A percentile compares a stretch with the other conserved stretches of the same genome.
Evolutionary conservation across 1,284 basidiomycete species (phyloP).

Genomic region (Mycosarcoma mackinlayi): DNA sequence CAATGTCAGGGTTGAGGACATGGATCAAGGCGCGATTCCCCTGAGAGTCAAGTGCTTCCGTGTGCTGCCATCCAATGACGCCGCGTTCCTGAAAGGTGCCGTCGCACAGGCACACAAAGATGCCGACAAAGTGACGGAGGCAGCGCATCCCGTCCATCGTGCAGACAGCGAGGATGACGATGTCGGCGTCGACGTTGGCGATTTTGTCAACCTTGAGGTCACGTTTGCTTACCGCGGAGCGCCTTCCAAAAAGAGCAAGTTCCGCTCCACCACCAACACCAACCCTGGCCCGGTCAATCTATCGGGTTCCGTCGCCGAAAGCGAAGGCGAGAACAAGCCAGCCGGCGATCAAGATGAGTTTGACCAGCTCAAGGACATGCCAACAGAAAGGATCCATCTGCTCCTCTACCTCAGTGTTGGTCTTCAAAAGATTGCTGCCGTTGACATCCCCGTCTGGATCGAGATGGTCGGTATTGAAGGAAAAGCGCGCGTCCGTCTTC

Average conservation of each 20-base stretch:
- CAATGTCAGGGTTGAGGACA: constrained; percentile 59
- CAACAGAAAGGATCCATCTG: constrained; percentile 53
- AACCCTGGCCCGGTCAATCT: constrained; percentile 16
- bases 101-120: constrained; percentile 32
- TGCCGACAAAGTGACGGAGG: constrained; percentile 8
- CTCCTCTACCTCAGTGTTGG: constrained; percentile 61
- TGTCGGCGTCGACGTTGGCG: constrained; percentile 50
- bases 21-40: constrained; percentile 62
- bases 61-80: constrained; percentile 42
- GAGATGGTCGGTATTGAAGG: constrained; percentile 64
- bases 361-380: constrained; percentile 32
- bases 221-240: constrained; percentile 57
- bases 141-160: constrained; percentile 3
- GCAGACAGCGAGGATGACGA: constrained; percentile 22
- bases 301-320: constrained; percentile 15
- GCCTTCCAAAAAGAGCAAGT: constrained; percentile 29
- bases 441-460: constrained; percentile 63
- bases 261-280: constrained; percentile 32
- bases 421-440: constrained; percentile 62
- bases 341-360: constrained; percentile 21
- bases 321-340: constrained; percentile 9
- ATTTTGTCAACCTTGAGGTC: constrained; percentile 60
- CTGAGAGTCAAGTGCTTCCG: constrained; percentile 55
- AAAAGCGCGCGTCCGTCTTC: constrained; percentile 60
- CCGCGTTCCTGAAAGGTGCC: constrained; percentile 45